Base-by-base conservation (phyloP, 768 basidiomycete species). In the Dacryopinax spathularia region DNA sequence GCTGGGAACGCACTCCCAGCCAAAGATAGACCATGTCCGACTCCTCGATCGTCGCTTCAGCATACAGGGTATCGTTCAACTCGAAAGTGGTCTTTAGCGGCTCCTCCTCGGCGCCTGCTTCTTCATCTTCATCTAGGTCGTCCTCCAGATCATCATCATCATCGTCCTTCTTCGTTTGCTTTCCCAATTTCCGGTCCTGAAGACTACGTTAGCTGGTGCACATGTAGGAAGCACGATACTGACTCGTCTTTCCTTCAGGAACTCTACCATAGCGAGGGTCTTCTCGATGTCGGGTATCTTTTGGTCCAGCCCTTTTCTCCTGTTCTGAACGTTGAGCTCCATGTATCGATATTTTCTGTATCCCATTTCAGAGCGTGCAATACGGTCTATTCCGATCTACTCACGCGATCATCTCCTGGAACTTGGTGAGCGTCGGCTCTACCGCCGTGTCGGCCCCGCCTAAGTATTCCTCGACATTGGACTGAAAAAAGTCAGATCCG, bases 221-320 rank as follows among this genome's bases (percentile, higher is more conserved):
- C 7, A 16, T 18, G 29, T 15, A 31, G 29, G 60, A 61, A 9
- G 35, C 18, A 20, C 25, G 15, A 60, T 61, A 74, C 84, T 69
- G 69, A 89, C 89, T 68, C 86, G 79, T 70, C 84, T 76, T 65
- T 86, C 83, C 67, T 85, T 82, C 27, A 96, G 73, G 72, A 82
- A 89, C 70, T 88, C 84, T 22, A 97, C 91, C 83, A 97, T 95
- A 66, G 80, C 80, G 41, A 99, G 75, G 1, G 94, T 97, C 77
- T 93, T 92, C 69, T 82, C 83, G 70, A 98, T 91, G 73, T 99
- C 96, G 0, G 95, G 94, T 35, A 97, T 93, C 80, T 99, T 98
- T 66, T 91, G 89, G 68, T 93, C 88, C 3, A 97, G 79, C 18
- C 87, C 84, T 61, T 80, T 80, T 62, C 88, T 80, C 48, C 93